These are phyloP conservation scores for Beauveria medogensis DNA, from an alignment of 2,329 filamentous ascomycete species.

Conservation along the genomic window DNA sequence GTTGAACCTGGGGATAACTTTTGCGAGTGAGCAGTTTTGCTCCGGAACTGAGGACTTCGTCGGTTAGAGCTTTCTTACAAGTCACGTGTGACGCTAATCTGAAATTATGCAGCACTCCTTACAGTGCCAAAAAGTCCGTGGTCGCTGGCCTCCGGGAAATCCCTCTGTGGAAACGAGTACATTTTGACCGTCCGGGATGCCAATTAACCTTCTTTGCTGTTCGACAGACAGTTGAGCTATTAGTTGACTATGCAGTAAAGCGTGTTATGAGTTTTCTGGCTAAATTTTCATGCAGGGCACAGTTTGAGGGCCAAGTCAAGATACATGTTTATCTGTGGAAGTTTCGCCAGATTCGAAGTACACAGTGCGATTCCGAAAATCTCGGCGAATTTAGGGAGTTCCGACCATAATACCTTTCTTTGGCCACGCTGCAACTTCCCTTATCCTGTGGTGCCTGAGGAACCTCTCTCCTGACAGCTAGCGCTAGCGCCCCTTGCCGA, in stretches of 20 bases:
- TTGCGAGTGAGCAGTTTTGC: constrained; percentile 43
- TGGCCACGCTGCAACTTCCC: constrained; percentile 5
- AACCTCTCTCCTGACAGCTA: background rate
- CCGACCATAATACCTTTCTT: background rate
- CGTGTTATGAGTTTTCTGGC: background rate
- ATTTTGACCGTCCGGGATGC: background rate
- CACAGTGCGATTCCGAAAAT: constrained; percentile 10
- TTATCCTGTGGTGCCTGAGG: constrained; percentile 9
- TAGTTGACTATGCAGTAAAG: background rate
- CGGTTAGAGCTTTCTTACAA: constrained; percentile 34
- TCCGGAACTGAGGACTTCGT: constrained; percentile 34
- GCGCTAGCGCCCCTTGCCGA: background rate
- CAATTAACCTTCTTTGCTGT: background rate
- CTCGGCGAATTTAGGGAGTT: constrained; percentile 12
- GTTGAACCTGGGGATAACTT: constrained; percentile 41
- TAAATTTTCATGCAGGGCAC: background rate
- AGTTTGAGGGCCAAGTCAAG: background rate
- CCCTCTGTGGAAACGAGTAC: background rate
- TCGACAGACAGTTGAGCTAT: background rate
- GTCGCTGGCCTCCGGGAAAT: constrained; percentile 6
- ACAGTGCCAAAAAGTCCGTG: constrained; percentile 4
- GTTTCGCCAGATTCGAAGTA: background rate
- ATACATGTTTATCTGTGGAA: background rate
- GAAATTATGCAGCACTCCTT: constrained; percentile 11
- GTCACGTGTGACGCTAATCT: constrained; percentile 28